Evolutionary conservation across 352 stramenopile species (phyloP).

Genomic region (Pilasporangium apinafurcum): DNA sequence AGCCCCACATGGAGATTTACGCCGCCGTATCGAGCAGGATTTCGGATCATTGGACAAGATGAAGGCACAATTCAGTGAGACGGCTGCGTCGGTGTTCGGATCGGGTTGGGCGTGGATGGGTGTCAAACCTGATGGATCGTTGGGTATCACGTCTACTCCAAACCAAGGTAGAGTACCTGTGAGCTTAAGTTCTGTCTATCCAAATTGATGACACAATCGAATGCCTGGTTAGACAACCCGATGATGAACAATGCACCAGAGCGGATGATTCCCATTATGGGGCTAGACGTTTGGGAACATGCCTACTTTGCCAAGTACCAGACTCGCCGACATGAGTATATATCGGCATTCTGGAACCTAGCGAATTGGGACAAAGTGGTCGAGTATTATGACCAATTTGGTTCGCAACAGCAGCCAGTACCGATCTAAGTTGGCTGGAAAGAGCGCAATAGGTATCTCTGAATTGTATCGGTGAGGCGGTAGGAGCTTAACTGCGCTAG

Average conservation of each 20-base stretch:
- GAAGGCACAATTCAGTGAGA: slow-evolving; percentile 43
- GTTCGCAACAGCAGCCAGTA: slow-evolving; percentile 38
- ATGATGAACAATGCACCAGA: slow-evolving; percentile 71
- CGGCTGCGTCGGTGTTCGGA: slow-evolving; percentile 49
- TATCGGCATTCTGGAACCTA: slow-evolving; percentile 43
- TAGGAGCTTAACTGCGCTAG: too few species aligned
- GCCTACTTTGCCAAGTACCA: slow-evolving; percentile 97
- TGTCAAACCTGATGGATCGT: slow-evolving; percentile 39
- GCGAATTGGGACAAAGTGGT: slow-evolving; percentile 39
- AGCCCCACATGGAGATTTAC: slow-evolving; percentile 29
- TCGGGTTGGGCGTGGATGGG: slow-evolving; percentile 58
- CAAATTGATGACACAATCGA: too few species aligned
- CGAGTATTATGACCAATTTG: slow-evolving; percentile 56
- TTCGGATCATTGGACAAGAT: slow-evolving; percentile 75
- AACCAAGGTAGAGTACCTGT: too few species aligned
- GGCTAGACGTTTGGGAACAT: slow-evolving; percentile 96
- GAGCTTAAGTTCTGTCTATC: too few species aligned
- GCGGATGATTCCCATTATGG: slow-evolving; percentile 90
- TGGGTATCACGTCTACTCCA: slow-evolving; percentile 85
- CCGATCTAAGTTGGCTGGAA: slow-evolving; percentile 40
- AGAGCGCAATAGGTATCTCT: too few species aligned
- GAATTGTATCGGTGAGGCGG: too few species aligned
- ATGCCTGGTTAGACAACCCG: too few species aligned
- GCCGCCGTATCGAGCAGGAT: slow-evolving; percentile 39
- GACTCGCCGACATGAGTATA: slow-evolving; percentile 87